Evolutionary conservation across 345 rosid species (phyloP).

Genomic region (Syzygium aqueum): DNA sequence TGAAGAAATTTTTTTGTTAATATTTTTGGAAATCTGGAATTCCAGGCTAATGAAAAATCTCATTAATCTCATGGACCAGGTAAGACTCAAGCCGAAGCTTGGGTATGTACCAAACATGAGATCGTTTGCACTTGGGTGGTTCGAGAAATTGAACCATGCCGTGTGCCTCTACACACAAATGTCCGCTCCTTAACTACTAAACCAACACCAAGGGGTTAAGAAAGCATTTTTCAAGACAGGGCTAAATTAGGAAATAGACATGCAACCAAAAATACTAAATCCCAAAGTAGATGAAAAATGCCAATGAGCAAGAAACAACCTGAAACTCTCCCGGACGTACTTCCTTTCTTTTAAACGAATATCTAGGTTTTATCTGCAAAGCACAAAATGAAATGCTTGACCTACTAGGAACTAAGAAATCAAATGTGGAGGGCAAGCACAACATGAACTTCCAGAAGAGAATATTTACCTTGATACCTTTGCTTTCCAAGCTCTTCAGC

Average conservation of each 20-base stretch:
- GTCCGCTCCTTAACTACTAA: not conserved
- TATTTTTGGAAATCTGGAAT: not conserved
- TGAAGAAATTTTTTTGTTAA: not conserved
- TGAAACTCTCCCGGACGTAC: conserved; percentile 83
- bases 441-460: not conserved
- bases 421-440: not conserved
- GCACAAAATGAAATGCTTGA: conserved; percentile 5
- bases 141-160: not conserved
- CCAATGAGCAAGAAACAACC: conserved; percentile 21
- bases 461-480: conserved; percentile 66
- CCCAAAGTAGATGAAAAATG: not conserved
- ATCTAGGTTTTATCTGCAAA: conserved; percentile 89
- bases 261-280: not conserved
- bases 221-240: not conserved
- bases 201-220: not conserved
- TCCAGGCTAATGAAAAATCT: not conserved
- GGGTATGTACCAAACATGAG: not conserved
- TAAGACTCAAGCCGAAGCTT: not conserved
- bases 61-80: not conserved
- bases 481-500: conserved; percentile 95
- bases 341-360: conserved; percentile 97
- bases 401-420: not conserved
- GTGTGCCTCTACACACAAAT: not conserved
- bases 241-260: not conserved
- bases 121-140: not conserved